These are phyloP conservation scores for Dictyophora rubrovolvata DNA, from an alignment of 768 basidiomycete species.

Conservation along the genomic window DNA sequence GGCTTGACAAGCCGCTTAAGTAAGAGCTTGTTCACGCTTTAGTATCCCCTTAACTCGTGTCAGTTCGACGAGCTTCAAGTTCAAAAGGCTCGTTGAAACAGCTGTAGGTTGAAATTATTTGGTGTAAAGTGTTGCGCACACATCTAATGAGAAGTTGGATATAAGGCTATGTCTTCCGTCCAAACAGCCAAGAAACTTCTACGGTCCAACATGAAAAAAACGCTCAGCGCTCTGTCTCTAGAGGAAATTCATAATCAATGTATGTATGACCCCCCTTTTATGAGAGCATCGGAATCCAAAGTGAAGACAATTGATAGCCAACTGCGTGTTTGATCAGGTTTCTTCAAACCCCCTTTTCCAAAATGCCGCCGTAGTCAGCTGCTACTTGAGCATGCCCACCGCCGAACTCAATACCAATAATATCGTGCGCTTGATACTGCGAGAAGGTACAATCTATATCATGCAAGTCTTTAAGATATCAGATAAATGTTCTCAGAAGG, in stretches of 20 bases:
- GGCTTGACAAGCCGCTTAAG: too few relatives aligned
- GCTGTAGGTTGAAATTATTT: too few relatives aligned
- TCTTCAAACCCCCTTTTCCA: conserved; percentile 46
- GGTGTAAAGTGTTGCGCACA: too few relatives aligned
- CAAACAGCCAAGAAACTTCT: background rate
- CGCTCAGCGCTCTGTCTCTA: background rate
- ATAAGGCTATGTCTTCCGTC: background rate
- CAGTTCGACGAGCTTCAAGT: too few relatives aligned
- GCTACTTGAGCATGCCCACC: conserved; percentile 72
- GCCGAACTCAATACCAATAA: conserved; percentile 55
- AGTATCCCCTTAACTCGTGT: too few relatives aligned
- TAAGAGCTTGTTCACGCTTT: too few relatives aligned
- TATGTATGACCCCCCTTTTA: background rate
- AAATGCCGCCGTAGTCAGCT: conserved; percentile 44
- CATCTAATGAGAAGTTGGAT: background rate
- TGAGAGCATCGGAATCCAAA: background rate
- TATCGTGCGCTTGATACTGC: conserved; percentile 43
- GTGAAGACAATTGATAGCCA: background rate
- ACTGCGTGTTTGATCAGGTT: conserved; percentile 17
- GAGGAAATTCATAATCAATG: background rate
- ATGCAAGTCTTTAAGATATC: background rate
- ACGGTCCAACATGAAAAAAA: background rate
- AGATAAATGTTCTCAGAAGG: conserved; percentile 26
- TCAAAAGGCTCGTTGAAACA: too few relatives aligned
- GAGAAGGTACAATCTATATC: conserved; percentile 32